A percentile compares a stretch with the other conserved stretches of the same genome.
phyloP scores from a whole-genome alignment of 192 early-diverging fungal genomes.

The Coemansia javaensis region DNA sequence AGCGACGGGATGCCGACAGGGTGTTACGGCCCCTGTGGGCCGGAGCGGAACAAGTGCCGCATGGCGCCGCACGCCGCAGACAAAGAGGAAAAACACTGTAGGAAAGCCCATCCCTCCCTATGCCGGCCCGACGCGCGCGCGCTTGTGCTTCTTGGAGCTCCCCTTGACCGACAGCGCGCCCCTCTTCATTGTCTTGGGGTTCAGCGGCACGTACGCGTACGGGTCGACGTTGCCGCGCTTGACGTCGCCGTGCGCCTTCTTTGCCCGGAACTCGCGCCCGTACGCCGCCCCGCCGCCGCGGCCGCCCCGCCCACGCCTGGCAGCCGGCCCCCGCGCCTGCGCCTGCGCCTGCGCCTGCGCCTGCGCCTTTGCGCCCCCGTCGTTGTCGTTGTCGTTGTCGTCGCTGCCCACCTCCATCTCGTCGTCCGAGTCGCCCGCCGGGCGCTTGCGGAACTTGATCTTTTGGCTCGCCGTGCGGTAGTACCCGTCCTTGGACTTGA shows the following conservation, averaged over 20 bases:
- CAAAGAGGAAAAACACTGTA: too few relatives aligned
- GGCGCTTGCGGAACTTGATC: slow-evolving; percentile 87
- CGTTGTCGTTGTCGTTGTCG: slow-evolving; percentile 35
- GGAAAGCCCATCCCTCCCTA: too few relatives aligned
- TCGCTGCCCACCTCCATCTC: slow-evolving; percentile 66
- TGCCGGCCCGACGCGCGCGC: slow-evolving; percentile 18
- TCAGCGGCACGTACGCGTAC: slow-evolving; percentile 91
- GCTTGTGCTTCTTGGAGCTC: slow-evolving; percentile 46
- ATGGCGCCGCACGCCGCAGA: too few relatives aligned
- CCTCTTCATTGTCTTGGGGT: slow-evolving; percentile 50
- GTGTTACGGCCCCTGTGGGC: too few relatives aligned
- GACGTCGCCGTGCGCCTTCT: slow-evolving; percentile 89
- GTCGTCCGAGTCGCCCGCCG: slow-evolving; percentile 54
- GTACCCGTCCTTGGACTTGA: slow-evolving; percentile 77
- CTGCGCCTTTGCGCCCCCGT: slow-evolving; percentile 13
- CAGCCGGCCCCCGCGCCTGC: too few relatives aligned
- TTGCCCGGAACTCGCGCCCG: slow-evolving; percentile 72
- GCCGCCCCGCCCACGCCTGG: too few relatives aligned
- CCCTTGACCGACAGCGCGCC: slow-evolving; percentile 38
- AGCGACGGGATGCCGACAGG: too few relatives aligned
- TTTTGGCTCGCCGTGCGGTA: slow-evolving; percentile 74
- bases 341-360: too few relatives aligned
- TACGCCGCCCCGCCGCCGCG: slow-evolving; percentile 10
- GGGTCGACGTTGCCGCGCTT: slow-evolving; percentile 84
- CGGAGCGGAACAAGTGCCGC: too few relatives aligned